A percentile compares a stretch with the other conserved stretches of the same genome.
Evolutionary conservation across 2,329 filamentous ascomycete genomes (phyloP).

Genomic region (Annulohypoxylon truncatum): DNA sequence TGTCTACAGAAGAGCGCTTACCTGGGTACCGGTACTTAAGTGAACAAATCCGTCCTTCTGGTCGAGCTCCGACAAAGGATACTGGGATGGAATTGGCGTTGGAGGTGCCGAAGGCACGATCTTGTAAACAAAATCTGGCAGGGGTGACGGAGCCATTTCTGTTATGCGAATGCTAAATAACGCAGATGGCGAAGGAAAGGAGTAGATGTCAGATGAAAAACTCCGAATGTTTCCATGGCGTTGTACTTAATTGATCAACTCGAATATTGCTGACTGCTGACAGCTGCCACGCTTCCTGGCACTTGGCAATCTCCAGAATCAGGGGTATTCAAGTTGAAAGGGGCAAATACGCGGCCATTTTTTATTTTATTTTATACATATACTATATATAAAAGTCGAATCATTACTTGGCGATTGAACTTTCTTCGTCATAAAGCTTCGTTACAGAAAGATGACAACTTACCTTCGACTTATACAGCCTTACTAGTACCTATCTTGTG

Average conservation of each 20-base stretch:
- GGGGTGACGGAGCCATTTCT: slow-evolving; percentile 45
- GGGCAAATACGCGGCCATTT: too few species aligned
- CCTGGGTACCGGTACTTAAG: slow-evolving; percentile 67
- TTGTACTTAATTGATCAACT: not conserved
- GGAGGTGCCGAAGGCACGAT: slow-evolving; percentile 66
- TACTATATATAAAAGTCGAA: not conserved
- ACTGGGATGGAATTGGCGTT: slow-evolving; percentile 63
- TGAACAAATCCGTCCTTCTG: slow-evolving; percentile 71
- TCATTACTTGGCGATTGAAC: not conserved
- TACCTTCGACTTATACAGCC: not conserved
- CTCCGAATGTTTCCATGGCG: not conserved
- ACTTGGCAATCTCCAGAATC: not conserved
- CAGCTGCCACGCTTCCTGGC: slow-evolving; percentile 14
- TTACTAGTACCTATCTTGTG: not conserved
- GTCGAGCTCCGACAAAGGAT: slow-evolving; percentile 70
- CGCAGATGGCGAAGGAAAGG: not conserved
- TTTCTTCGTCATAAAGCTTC: not conserved
- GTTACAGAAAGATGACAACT: not conserved
- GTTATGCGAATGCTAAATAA: not conserved
- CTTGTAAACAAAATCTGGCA: slow-evolving; percentile 67
- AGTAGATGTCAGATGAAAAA: slow-evolving; percentile 10
- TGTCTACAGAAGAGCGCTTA: slow-evolving; percentile 42
- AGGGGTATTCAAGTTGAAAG: not conserved
- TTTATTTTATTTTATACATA: too few species aligned
- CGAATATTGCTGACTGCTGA: not conserved